Evolutionary conservation across 345 rosid species (phyloP), one percentile per base, ranked within the genome.

Genomic region (Leavenworthia alabamica): DNA sequence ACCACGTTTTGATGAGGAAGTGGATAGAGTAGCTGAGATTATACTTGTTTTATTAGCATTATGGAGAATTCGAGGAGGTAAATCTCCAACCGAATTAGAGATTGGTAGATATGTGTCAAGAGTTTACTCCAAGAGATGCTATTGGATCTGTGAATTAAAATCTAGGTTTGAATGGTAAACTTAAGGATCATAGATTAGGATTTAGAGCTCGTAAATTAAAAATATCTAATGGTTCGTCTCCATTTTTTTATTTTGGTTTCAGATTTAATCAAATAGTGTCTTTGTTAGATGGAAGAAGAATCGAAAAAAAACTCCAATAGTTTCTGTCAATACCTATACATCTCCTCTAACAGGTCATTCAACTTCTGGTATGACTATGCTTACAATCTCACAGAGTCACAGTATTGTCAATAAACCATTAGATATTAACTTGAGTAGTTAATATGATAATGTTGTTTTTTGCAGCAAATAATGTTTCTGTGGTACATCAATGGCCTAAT

Each of bases 21-120:
- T 79, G 14, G 78, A 68, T 33, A 67, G 88, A 47, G 96, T 86
- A 58, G 96, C 98, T 48, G 96, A 91, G 86, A 86, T 88, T 7
- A 92, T 91, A 35, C 70, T 91, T 54, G 90, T 86, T 54, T 56
- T 91, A 79, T 84, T 96, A 3, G 79, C 86, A 41, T 83, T 88
- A 82, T 81, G 81, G 62, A 77, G 79, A 83, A 83, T 84, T 73
- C 78, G 96, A 33, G 89, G 86, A 7, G 97, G 90, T 48, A 88
- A 36, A 74, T 73, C 23, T 15, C 95, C 96, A 14, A 88, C 96
- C 48, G 85, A 77, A 24, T 78, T 73, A 61, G 98, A 91, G 86
- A 67, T 56, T 90, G 56, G 91, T 74, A 2, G 79, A 73, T 8
- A 75, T 83, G 72, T 88, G 95, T 27, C 80, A 58, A 12, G 80